Evolutionary conservation across 805 yeast genomes (phyloP).

Genomic region (Cyberlindnera nakhonratchasimensis): DNA sequence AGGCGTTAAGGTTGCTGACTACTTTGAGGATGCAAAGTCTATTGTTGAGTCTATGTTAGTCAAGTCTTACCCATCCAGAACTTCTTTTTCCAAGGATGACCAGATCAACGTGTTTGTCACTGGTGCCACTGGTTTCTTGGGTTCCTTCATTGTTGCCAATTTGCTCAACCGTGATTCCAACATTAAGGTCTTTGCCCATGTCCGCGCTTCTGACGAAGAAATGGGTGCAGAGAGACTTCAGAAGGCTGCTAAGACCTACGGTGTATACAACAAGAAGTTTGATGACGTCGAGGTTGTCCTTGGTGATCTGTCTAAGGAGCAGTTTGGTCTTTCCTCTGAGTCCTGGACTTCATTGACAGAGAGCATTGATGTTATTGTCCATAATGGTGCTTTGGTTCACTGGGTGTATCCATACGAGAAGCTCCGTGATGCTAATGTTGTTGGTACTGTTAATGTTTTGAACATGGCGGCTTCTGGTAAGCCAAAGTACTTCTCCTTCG

Average conservation of each 20-base stretch:
- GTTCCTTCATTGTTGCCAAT: slow-evolving; percentile 82
- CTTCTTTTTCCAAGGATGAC: slow-evolving; percentile 33
- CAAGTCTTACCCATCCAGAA: slow-evolving; percentile 42
- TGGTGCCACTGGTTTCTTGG: slow-evolving; percentile 95
- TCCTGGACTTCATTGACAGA: slow-evolving; percentile 58
- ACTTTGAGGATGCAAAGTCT: slow-evolving; percentile 71
- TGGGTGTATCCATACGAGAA: slow-evolving; percentile 96
- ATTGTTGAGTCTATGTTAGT: slow-evolving; percentile 41
- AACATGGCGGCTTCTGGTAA: slow-evolving; percentile 70
- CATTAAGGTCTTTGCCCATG: slow-evolving; percentile 79
- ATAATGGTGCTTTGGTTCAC: slow-evolving; percentile 97
- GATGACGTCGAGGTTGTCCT: slow-evolving; percentile 63
- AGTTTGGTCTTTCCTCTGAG: slow-evolving; percentile 61
- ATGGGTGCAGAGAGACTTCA: slow-evolving; percentile 76
- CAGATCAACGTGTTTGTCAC: slow-evolving; percentile 74
- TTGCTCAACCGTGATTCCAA: slow-evolving; percentile 54
- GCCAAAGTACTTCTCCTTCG: slow-evolving; percentile 84
- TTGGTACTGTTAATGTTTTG: slow-evolving; percentile 82
- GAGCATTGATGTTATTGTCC: slow-evolving; percentile 77
- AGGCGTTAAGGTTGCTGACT: slow-evolving; percentile 37
- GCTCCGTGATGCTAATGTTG: slow-evolving; percentile 88
- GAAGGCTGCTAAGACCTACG: slow-evolving; percentile 76
- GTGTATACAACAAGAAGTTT: slow-evolving; percentile 56
- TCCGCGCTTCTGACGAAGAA: slow-evolving; percentile 68
- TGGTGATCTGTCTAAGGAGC: slow-evolving; percentile 73